phyloP scores from a whole-genome alignment of 352 stramenopile genomes.

The Globisporangium takayamanum region DNA sequence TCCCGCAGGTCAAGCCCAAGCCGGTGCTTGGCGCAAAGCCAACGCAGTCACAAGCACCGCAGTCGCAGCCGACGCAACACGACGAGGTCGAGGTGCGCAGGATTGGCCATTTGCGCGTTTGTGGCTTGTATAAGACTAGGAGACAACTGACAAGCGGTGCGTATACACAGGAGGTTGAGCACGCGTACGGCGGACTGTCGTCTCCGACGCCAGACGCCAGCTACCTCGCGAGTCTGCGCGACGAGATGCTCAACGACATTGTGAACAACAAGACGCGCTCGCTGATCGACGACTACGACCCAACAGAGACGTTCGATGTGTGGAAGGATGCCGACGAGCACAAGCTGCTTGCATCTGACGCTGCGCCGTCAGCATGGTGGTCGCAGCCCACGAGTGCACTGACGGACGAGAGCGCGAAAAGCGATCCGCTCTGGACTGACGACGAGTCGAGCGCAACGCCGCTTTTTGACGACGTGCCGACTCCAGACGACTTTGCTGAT shows the following conservation, averaged over 20 bases:
- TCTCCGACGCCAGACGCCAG: constrained; percentile 22
- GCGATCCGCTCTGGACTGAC: constrained; percentile 13
- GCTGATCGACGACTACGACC: constrained; percentile 40
- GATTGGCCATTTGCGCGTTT: background rate
- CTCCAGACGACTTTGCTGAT: constrained; percentile 32
- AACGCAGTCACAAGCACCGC: constrained; percentile 10
- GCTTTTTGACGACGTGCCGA: constrained; percentile 23
- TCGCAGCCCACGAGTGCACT: constrained; percentile 14
- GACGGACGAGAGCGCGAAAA: constrained; percentile 11
- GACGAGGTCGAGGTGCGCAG: constrained; percentile 39
- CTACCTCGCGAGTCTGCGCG: constrained; percentile 37
- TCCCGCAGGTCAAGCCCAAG: background rate
- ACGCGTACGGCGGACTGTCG: constrained; percentile 59
- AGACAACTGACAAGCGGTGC: background rate
- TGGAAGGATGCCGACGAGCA: constrained; percentile 39
- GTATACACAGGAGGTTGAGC: constrained; percentile 51
- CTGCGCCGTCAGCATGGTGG: constrained; percentile 49
- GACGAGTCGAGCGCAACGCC: background rate
- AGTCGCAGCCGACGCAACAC: constrained; percentile 9
- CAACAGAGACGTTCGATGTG: constrained; percentile 15
- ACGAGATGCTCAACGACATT: constrained; percentile 51
- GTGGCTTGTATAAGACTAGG: background rate
- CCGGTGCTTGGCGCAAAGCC: background rate
- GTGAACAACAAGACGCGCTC: constrained; percentile 36
- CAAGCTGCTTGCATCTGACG: constrained; percentile 30